Conservation (phyloP, 192 early-diverging fungal species). For the Podila horticola region DNA sequence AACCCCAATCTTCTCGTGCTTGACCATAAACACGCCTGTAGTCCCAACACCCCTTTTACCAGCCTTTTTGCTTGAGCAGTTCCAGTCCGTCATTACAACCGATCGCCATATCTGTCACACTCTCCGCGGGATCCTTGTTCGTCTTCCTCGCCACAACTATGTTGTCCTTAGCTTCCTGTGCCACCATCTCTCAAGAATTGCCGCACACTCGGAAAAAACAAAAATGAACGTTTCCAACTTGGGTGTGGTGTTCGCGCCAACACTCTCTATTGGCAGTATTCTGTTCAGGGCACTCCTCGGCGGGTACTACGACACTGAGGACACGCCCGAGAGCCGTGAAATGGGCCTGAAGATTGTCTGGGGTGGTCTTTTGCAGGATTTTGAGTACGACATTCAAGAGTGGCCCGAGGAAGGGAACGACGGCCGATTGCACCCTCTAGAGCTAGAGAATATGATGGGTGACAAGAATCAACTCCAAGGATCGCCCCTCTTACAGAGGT, state of each 20-base stretch:
- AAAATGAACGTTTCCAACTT: conserved; percentile 71
- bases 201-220: conserved; percentile 57
- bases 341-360: conserved; percentile 39
- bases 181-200: conserved; percentile 63
- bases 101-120: conserved; percentile 46
- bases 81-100: conserved; percentile 47
- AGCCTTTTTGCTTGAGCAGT: conserved; percentile 53
- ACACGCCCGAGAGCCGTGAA: conserved; percentile 34
- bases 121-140: conserved; percentile 46
- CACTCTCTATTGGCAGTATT: conserved; percentile 60
- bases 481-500: neutral
- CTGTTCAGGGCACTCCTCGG: conserved; percentile 65
- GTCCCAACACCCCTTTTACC: conserved; percentile 65
- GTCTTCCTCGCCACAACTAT: conserved; percentile 60
- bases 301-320: conserved; percentile 32
- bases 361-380: conserved; percentile 35
- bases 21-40: conserved; percentile 4
- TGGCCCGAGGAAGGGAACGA: conserved; percentile 14
- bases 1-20: neutral
- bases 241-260: conserved; percentile 71
- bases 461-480: neutral
- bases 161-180: conserved; percentile 61
- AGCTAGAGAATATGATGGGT: neutral
- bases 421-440: neutral
- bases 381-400: conserved; percentile 19